Conservation (phyloP, 1,284 basidiomycete genomes). For the Hortiboletus rubellus region DNA sequence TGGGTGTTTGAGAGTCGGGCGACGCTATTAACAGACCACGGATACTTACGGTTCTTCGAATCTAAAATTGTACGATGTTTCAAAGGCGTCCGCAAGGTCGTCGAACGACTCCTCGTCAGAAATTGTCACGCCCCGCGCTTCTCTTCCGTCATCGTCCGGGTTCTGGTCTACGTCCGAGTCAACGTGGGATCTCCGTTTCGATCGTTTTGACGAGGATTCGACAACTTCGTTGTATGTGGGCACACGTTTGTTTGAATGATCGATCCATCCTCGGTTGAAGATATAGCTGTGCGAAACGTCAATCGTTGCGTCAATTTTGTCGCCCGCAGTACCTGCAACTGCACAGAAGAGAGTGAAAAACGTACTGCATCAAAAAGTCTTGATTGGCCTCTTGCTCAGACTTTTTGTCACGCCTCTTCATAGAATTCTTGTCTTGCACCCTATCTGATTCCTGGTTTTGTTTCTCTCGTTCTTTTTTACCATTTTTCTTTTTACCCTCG, state of each 20-base stretch:
- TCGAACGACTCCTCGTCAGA: constrained; percentile 64
- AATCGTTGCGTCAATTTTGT: constrained; percentile 7
- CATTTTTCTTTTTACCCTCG: constrained; percentile 35
- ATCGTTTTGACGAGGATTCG: constrained; percentile 27
- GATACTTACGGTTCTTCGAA: constrained; percentile 85
- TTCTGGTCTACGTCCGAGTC: constrained; percentile 16
- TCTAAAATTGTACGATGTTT: constrained; percentile 90
- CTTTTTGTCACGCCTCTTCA: constrained; percentile 37
- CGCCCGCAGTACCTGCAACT: neutral
- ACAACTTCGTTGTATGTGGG: constrained; percentile 86
- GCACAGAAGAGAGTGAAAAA: no score
- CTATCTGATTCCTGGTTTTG: constrained; percentile 31
- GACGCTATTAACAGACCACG: neutral
- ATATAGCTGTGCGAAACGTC: constrained; percentile 69
- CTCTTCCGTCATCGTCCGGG: constrained; percentile 34
- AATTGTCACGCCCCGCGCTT: constrained; percentile 33
- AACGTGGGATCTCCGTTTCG: constrained; percentile 32
- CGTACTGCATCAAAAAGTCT: constrained; percentile 88
- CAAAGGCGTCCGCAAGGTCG: constrained; percentile 70
- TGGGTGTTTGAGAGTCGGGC: neutral
- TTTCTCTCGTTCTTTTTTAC: constrained; percentile 32
- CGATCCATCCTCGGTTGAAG: constrained; percentile 93
- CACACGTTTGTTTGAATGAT: constrained; percentile 65
- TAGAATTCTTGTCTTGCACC: constrained; percentile 31
- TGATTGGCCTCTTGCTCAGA: constrained; percentile 67